These are phyloP conservation scores for Adansonia gregorii DNA, from an alignment of 441 rosid genomes.

Conservation along the genomic window DNA sequence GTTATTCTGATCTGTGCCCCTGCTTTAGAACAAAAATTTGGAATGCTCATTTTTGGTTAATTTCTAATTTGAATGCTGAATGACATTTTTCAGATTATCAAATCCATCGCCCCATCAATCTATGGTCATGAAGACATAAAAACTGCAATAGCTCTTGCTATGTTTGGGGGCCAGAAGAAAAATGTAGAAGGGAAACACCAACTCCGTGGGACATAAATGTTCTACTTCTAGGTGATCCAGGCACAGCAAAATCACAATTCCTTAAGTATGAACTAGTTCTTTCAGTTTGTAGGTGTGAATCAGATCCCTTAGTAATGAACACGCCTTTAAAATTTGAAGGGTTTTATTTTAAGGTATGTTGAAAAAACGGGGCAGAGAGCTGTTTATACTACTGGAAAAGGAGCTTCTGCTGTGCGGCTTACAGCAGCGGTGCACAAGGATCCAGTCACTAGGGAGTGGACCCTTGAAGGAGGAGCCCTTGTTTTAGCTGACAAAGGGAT, in stretches of 20 bases:
- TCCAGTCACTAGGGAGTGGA: conserved; percentile 99
- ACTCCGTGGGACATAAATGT: conserved; percentile 95
- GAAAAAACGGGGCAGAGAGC: conserved; percentile 99
- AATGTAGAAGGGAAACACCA: conserved; percentile 92
- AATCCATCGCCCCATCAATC: conserved; percentile 97
- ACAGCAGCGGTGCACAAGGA: conserved; percentile 99
- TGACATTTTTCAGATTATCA: conserved; percentile 63
- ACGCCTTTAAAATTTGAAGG: conserved; percentile 26
- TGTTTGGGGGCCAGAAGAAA: conserved; percentile 99
- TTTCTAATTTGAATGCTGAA: conserved; percentile 9
- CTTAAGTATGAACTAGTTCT: conserved; percentile 64
- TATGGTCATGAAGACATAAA: conserved; percentile 98
- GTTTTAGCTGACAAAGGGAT: conserved; percentile 97
- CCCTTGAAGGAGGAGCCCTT: conserved; percentile 99
- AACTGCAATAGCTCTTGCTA: conserved; percentile 94
- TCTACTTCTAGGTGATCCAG: conserved; percentile 94
- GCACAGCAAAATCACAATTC: conserved; percentile 97
- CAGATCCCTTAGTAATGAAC: conserved; percentile 9
- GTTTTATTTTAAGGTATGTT: conserved; percentile 60
- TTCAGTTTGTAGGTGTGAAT: conserved; percentile 18
- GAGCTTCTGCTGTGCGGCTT: conserved; percentile 98
- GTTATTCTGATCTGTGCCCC: background rate
- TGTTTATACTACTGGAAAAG: conserved; percentile 98
- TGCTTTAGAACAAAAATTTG: background rate
- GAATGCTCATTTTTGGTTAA: conserved; percentile 17